Base-by-base conservation (phyloP, 2,329 filamentous ascomycete species). In the Triangularia verruculosa region DNA sequence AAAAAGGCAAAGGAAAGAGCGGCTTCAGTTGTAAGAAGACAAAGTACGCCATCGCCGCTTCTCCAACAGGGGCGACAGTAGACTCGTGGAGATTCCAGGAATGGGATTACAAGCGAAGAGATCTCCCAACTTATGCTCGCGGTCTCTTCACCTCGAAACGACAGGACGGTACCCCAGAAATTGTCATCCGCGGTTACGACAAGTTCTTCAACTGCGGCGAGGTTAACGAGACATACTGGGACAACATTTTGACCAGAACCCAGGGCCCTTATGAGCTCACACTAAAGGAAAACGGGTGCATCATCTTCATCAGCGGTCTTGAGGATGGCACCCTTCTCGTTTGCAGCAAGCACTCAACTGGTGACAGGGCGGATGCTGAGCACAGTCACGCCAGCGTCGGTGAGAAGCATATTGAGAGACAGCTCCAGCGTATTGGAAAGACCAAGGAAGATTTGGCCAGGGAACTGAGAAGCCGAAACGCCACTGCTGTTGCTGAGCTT, bases 301-400 rank as follows among this genome's bases (percentile, higher is more conserved):
- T 99, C 76, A 97, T 99, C 70, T 99, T 99, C 79, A 88, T 99
- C 53, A 89, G 93, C 15, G 95, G 93, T 13, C 82, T 99, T 22
- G 91, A 96, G 72, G 93, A 97, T 71, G 93, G 87, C 34, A 92
- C 91, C 1, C 81, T 99, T 9, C 81, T 99, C 7, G 93, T 99
- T n/a, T 98, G 94, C 84, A 98, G 94, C 82, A 99, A 99, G 74
- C 95, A 99, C 76, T 98, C 95, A 0, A 98, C 93, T 0, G 95
- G 95, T 6, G 81, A 86, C 24, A 86, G 94, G n/a, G 78, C 77
- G 22, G 92, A 96, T 73, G 78, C 81, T 4, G 83, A 87, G 28
- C 69, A 90, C 63, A 97, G 92, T 77, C 95, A 99, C 79, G 92
- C 95, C 2, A 82, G 84, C 64, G 92, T 88, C 3, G 95, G 94